Conservation (phyloP, 768 basidiomycete species). For the Agrocybe pediades region DNA sequence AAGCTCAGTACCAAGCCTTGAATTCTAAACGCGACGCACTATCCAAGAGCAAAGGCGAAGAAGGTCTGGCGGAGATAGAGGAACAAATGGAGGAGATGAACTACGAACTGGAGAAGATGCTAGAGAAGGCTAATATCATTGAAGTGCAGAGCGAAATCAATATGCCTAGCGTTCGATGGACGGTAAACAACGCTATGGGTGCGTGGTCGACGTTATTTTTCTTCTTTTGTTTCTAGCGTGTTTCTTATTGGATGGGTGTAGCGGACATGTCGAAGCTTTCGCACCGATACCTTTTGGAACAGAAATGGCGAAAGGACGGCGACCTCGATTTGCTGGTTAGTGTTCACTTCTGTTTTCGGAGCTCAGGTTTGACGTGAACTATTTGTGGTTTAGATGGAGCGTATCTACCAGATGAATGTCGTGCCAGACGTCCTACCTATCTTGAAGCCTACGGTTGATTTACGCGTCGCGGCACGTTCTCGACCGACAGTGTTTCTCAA, state of each 20-base stretch:
- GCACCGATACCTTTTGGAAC: constrained; percentile 80
- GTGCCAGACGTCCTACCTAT: constrained; percentile 83
- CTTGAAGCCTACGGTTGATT: constrained; percentile 72
- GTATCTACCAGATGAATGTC: constrained; percentile 88
- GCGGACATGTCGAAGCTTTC: constrained; percentile 70
- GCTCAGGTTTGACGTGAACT: not conserved
- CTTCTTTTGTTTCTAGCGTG: not conserved
- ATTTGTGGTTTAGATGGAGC: constrained; percentile 72
- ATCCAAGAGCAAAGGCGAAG: constrained; percentile 22
- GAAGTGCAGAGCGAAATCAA: constrained; percentile 84
- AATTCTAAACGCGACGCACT: constrained; percentile 17
- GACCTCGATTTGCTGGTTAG: constrained; percentile 80
- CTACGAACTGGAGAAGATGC: constrained; percentile 41
- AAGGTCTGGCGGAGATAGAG: constrained; percentile 20
- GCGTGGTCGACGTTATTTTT: constrained; percentile 28
- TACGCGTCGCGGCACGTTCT: constrained; percentile 57
- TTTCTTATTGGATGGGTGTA: constrained; percentile 23
- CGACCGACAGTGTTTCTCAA: constrained; percentile 30
- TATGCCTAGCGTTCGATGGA: constrained; percentile 81
- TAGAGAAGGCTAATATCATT: constrained; percentile 57
- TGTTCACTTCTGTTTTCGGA: constrained; percentile 10
- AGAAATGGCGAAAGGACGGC: constrained; percentile 85
- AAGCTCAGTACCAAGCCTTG: constrained; percentile 21
- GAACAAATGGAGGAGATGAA: constrained; percentile 31
- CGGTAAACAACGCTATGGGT: constrained; percentile 80